These are phyloP conservation scores for Suzukiozyma palmioleophila DNA, from an alignment of 1,139 yeast species.

Conservation along the genomic window DNA sequence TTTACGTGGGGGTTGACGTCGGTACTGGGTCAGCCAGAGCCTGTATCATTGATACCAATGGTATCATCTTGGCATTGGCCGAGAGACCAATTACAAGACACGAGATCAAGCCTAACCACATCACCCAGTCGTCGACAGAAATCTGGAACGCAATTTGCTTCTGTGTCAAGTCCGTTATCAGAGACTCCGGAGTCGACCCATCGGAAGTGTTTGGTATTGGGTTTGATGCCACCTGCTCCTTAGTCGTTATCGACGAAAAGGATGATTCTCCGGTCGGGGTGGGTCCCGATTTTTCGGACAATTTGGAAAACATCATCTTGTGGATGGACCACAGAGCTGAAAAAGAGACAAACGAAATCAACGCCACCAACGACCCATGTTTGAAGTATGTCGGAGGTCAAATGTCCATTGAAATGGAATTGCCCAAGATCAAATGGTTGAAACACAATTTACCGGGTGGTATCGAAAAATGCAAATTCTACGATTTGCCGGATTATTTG, in stretches of 20 bases:
- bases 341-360: conserved; percentile 78
- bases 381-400: conserved; percentile 94
- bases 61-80: conserved; percentile 76
- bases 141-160: conserved; percentile 87
- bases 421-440: conserved; percentile 96
- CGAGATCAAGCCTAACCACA: conserved; percentile 64
- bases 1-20: conserved; percentile 90
- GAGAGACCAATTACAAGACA: conserved; percentile 77
- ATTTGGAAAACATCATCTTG: conserved; percentile 74
- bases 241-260: conserved; percentile 70
- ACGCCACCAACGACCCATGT: conserved; percentile 72
- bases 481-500: conserved; percentile 86
- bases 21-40: conserved; percentile 98
- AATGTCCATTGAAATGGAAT: conserved; percentile 97
- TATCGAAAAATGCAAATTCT: conserved; percentile 70
- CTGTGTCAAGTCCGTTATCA: conserved; percentile 70
- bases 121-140: conserved; percentile 86
- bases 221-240: conserved; percentile 95
- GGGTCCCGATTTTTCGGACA: conserved; percentile 81
- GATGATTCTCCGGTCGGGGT: conserved; percentile 76
- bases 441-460: conserved; percentile 76
- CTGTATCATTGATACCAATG: conserved; percentile 78
- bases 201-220: conserved; percentile 77
- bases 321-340: conserved; percentile 99
- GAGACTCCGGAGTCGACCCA: conserved; percentile 72